These are phyloP conservation scores for carrot (Daucus carota) DNA, from an alignment of 129 eudicot species.

Conservation along the genomic window DNA sequence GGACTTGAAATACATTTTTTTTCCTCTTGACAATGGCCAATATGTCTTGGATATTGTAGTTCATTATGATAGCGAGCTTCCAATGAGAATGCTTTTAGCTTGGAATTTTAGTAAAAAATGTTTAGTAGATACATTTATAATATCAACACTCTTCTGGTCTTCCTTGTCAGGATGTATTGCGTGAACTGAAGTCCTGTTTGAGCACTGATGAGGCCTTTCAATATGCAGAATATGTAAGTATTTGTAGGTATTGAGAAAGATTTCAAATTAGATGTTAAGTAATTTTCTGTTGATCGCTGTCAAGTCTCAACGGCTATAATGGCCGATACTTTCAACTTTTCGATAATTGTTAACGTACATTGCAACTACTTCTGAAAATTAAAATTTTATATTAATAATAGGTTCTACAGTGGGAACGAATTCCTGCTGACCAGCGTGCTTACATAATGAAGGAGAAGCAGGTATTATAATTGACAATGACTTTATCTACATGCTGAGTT, in stretches of 20 bases:
- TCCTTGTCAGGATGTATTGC: constrained; percentile 66
- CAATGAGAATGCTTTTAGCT: neutral
- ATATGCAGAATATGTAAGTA: constrained; percentile 76
- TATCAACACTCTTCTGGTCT: constrained; percentile 7
- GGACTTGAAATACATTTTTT: neutral
- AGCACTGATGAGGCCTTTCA: constrained; percentile 64
- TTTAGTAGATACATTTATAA: neutral
- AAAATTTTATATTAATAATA: constrained; percentile 8
- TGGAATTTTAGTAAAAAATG: neutral
- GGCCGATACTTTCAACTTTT: constrained; percentile 4
- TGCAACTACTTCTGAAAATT: neutral
- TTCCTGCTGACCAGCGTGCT: constrained; percentile 89
- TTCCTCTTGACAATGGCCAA: neutral
- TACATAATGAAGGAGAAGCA: constrained; percentile 81
- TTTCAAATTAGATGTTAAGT: neutral
- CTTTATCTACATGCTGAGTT: neutral
- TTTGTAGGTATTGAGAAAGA: neutral
- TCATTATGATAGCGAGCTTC: neutral
- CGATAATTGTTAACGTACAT: neutral
- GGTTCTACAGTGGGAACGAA: constrained; percentile 76
- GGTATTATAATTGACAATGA: constrained; percentile 23
- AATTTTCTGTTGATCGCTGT: neutral
- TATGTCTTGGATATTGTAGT: neutral
- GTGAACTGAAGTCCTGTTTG: constrained; percentile 62
- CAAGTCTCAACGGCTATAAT: neutral